Conservation (phyloP, 352 stramenopile species). For the Globisporangium yorkense region DNA sequence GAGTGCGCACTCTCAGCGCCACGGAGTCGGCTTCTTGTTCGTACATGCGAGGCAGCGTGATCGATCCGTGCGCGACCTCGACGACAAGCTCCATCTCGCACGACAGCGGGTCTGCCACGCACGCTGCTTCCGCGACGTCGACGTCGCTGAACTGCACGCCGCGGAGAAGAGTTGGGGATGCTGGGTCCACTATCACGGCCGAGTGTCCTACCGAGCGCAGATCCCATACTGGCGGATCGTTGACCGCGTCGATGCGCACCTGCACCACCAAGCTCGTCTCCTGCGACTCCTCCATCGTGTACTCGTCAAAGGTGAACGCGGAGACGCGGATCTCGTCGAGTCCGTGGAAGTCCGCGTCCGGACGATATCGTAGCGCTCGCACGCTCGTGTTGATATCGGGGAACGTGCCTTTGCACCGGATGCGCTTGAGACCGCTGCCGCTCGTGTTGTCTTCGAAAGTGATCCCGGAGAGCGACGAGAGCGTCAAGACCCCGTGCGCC, state of each 20-base stretch:
- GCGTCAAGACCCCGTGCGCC: constrained; percentile 4
- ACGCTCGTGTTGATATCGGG: constrained; percentile 36
- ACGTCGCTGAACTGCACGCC: constrained; percentile 45
- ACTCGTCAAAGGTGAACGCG: constrained; percentile 38
- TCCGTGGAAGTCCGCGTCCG: constrained; percentile 33
- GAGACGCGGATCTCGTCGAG: constrained; percentile 33
- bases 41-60: constrained; percentile 27
- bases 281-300: constrained; percentile 28
- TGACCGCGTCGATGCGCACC: constrained; percentile 42
- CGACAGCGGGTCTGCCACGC: constrained; percentile 2
- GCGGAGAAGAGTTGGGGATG: constrained; percentile 18
- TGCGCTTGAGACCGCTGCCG: constrained; percentile 2
- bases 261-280: constrained; percentile 17
- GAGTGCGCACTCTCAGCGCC: not conserved
- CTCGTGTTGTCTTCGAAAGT: constrained; percentile 18
- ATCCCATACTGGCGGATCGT: constrained; percentile 55
- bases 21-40: constrained; percentile 3
- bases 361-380: constrained; percentile 32
- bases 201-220: constrained; percentile 16
- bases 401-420: constrained; percentile 35
- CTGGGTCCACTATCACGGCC: constrained; percentile 1
- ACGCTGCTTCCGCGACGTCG: constrained; percentile 18
- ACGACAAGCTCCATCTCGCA: constrained; percentile 57
- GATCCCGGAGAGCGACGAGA: constrained; percentile 14
- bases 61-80: constrained; percentile 28